Evolutionary conservation across 75 land plant species (phyloP), one percentile per base, ranked within the genome.

Genomic region (Pinus taeda): DNA sequence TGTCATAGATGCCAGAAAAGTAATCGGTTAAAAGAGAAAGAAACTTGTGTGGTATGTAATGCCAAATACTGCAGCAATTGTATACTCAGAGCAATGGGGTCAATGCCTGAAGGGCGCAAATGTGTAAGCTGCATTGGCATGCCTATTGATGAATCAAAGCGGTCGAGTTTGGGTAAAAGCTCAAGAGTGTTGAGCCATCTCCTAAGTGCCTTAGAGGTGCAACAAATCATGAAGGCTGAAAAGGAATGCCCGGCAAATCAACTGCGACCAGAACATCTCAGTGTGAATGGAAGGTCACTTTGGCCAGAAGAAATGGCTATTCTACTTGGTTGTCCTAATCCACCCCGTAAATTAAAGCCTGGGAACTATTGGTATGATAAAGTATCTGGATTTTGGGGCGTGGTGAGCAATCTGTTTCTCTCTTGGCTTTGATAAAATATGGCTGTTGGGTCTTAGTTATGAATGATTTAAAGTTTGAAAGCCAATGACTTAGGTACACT

Each of bases 91-190:
- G 93, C 94, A 30, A 97, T 97, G 99, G 99, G 98, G 0, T 97
- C 99, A 6, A 97, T 97, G 99, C 98, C 99, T 5, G 99, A 97
- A 82, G 99, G 99, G 33, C 79, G 99, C 74, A 97, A 97, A 76
- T 97, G 99, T 82, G 82, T 93, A 4, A 59, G 85, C 22, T 97
- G 99, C 82, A 93, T 97, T 58, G 93, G 98, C 11, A 83, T 29
- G 62, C 86, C 94, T n/a, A 89, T 97, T 69, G 79, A 89, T 58
- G 99, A 93, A 67, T 77, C 86, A 6, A 90, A 90, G 75, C 82
- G 98, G 45, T 81, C 80, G 15, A 83, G 63, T 53, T 77, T 97
- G 82, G 99, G 99, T 29, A 97, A 91, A 77, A 84, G 96, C 73
- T 95, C 99, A 7, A 80, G 96, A 81, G 77, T 97, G 71, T 88